These are phyloP conservation scores for Pseudohyphozyma bogoriensis DNA, from an alignment of 768 basidiomycete genomes.

Conservation along the genomic window DNA sequence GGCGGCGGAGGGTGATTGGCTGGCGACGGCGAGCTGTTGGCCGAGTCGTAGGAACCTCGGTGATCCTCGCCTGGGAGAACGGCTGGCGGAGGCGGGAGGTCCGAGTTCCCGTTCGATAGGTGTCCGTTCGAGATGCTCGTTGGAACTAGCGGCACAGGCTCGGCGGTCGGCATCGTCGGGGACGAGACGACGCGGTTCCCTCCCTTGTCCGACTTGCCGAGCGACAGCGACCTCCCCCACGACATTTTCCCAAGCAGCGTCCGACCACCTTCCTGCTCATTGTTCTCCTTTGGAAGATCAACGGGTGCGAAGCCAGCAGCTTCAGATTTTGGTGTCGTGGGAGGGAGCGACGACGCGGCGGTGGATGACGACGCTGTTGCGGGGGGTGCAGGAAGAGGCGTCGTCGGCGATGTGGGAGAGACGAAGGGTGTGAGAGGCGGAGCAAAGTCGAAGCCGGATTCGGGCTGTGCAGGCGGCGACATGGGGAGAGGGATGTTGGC, in stretches of 20 bases:
- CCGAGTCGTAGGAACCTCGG: too few relatives aligned
- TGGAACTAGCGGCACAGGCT: background rate
- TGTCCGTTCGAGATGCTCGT: background rate
- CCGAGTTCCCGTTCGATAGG: background rate
- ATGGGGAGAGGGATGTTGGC: background rate
- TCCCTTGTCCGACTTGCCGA: background rate
- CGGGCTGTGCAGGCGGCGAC: conserved; percentile 3
- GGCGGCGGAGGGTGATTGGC: background rate
- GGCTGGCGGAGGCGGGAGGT: background rate
- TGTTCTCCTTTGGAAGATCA: background rate
- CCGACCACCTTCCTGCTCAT: background rate
- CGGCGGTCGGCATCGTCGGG: background rate
- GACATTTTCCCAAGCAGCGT: conserved; percentile 2
- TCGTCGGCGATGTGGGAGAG: background rate
- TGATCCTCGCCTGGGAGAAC: too few relatives aligned
- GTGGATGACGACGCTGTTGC: background rate
- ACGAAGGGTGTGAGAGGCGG: background rate
- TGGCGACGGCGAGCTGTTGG: too few relatives aligned
- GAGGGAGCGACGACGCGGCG: background rate
- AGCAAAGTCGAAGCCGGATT: background rate
- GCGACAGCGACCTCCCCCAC: background rate
- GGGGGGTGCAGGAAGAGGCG: background rate
- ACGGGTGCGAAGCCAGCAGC: background rate
- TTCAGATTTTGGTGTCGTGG: background rate
- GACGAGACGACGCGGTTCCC: background rate